Evolutionary conservation across 2,329 filamentous ascomycete species (phyloP).

Genomic region (Zymoseptoria pseudotritici): DNA sequence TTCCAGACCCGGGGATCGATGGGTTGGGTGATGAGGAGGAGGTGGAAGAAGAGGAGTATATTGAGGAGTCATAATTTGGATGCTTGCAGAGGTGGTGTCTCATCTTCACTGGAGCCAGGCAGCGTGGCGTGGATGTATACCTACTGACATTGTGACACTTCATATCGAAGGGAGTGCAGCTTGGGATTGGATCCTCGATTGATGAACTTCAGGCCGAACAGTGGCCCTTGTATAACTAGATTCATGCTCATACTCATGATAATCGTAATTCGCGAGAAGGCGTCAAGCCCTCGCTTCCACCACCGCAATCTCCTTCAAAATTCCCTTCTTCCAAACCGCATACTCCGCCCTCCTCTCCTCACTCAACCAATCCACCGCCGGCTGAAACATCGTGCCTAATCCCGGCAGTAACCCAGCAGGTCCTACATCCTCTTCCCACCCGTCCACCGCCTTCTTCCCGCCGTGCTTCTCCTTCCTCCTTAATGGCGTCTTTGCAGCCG

Average conservation of each 20-base stretch:
- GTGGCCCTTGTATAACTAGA: neutral
- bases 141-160: neutral
- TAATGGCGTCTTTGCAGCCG: slow-evolving; percentile 28
- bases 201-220: neutral
- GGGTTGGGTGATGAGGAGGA: slow-evolving; percentile 15
- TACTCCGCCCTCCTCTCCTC: slow-evolving; percentile 56
- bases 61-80: slow-evolving; percentile 1
- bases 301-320: slow-evolving; percentile 49
- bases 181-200: neutral
- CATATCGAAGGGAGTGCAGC: neutral
- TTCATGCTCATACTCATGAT: neutral
- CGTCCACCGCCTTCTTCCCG: slow-evolving; percentile 13
- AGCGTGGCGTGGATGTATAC: neutral
- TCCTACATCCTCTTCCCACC: slow-evolving; percentile 16
- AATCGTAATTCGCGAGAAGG: neutral
- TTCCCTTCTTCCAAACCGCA: slow-evolving; percentile 54
- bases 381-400: slow-evolving; percentile 64
- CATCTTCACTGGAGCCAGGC: neutral
- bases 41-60: slow-evolving; percentile 17
- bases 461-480: slow-evolving; percentile 29
- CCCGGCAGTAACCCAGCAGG: slow-evolving; percentile 36
- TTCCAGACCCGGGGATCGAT: slow-evolving; percentile 66
- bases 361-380: slow-evolving; percentile 63
- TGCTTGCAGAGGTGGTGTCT: neutral
- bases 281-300: slow-evolving; percentile 3